Percentiles rank a stretch among this genome's conserved stretches.
These are phyloP conservation scores for Leccinellum rugosiceps DNA, from an alignment of 768 basidiomycete species.

Conservation along the genomic window DNA sequence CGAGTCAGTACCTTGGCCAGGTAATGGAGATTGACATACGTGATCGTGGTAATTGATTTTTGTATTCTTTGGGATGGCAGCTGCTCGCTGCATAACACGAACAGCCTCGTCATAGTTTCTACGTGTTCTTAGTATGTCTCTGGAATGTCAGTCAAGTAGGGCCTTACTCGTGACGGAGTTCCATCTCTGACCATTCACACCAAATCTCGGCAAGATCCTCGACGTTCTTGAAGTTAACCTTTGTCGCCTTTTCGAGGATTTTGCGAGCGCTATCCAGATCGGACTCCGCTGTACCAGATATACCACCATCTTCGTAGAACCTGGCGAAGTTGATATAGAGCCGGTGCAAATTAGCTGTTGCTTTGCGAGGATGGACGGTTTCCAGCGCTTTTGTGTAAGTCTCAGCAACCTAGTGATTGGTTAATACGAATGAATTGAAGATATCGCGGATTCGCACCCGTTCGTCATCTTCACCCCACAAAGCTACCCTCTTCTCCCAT, in stretches of 20 bases:
- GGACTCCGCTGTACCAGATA: constrained; percentile 69
- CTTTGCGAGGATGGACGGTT: constrained; percentile 83
- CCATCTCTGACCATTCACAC: constrained; percentile 99
- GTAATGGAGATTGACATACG: constrained; percentile 40
- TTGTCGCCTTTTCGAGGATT: constrained; percentile 89
- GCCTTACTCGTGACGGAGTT: constrained; percentile 89
- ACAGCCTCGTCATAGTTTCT: constrained; percentile 97
- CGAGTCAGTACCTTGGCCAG: constrained; percentile 11
- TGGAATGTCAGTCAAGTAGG: neutral
- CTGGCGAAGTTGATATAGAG: constrained; percentile 94
- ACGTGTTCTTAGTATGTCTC: constrained; percentile 13
- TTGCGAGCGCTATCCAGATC: constrained; percentile 87
- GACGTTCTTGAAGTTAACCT: constrained; percentile 90
- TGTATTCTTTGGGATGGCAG: constrained; percentile 83
- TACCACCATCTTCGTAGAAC: constrained; percentile 96
- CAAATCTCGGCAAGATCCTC: constrained; percentile 98
- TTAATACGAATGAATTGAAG: neutral
- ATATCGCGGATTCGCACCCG: constrained; percentile 52
- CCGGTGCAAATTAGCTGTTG: constrained; percentile 86
- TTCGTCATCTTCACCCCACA: constrained; percentile 91
- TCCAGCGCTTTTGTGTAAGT: constrained; percentile 90
- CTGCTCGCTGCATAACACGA: constrained; percentile 94
- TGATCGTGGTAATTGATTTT: constrained; percentile 96
- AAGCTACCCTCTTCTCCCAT: constrained; percentile 96
- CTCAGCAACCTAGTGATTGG: constrained; percentile 67